Conservation (phyloP, 805 yeast species). For the Kodamaea kakaduensis region DNA sequence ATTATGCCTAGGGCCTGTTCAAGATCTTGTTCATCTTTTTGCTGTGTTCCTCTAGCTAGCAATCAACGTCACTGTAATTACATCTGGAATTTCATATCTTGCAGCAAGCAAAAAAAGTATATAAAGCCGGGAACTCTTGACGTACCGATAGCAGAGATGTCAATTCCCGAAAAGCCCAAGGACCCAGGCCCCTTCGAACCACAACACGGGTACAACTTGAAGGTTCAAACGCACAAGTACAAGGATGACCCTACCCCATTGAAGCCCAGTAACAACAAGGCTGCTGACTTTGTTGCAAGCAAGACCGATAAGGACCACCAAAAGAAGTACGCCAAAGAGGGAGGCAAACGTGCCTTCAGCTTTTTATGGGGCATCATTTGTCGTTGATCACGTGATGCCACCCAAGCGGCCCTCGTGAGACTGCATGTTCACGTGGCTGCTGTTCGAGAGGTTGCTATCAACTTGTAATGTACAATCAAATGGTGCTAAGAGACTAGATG, state of each 20-base stretch:
- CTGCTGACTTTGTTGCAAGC: conserved; percentile 23
- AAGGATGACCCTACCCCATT: conserved; percentile 33
- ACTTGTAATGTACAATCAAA: too few species aligned
- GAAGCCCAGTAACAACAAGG: conserved; percentile 20
- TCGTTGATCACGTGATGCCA: neutral
- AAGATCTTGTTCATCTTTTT: too few species aligned
- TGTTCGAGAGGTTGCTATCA: too few species aligned
- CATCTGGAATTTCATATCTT: neutral
- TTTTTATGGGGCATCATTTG: conserved; percentile 5
- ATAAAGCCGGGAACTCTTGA: neutral
- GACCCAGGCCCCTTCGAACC: conserved; percentile 23
- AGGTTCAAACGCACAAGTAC: conserved; percentile 29
- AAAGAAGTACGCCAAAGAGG: conserved; percentile 32
- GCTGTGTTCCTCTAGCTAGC: too few species aligned
- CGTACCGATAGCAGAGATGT: conserved; percentile 10
- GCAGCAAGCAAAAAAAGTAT: conserved; percentile 2
- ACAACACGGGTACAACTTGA: conserved; percentile 32
- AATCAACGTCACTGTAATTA: neutral
- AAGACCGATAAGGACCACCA: conserved; percentile 27
- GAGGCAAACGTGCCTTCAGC: conserved; percentile 11
- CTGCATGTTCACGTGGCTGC: too few species aligned
- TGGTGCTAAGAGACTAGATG: too few species aligned
- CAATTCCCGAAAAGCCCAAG: conserved; percentile 29
- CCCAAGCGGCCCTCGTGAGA: too few species aligned
- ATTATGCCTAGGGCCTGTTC: too few species aligned